Percentiles rank a stretch among this genome's conserved stretches.
Evolutionary conservation across 768 basidiomycete species (phyloP).

Genomic region (Amanita rubescens): DNA sequence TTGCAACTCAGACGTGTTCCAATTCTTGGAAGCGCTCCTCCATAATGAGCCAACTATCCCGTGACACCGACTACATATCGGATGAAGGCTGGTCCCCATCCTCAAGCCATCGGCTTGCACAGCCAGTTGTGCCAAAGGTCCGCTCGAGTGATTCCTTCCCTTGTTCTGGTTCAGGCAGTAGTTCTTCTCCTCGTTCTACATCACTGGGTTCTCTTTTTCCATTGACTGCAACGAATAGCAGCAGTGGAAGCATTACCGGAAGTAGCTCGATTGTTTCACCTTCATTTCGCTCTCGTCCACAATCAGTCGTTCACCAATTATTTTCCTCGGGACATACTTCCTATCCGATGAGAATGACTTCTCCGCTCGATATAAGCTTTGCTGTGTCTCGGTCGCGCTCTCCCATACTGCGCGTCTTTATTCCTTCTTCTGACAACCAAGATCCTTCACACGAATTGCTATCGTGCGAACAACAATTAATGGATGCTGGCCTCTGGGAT

Average conservation of each 20-base stretch:
- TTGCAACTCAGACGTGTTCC: neutral
- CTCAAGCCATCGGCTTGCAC: too few species aligned
- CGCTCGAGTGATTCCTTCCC: conserved; percentile 1
- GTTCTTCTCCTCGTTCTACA: conserved; percentile 15
- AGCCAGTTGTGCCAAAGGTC: neutral
- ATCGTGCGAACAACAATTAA: conserved; percentile 62
- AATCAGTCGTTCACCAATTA: neutral
- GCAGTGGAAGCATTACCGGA: neutral
- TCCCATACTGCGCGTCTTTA: conserved; percentile 67
- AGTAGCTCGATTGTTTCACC: neutral
- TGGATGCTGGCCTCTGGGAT: conserved; percentile 61
- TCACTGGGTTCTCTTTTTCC: conserved; percentile 14
- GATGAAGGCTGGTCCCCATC: neutral
- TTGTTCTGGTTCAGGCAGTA: conserved; percentile 5
- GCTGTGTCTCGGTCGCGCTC: conserved; percentile 60
- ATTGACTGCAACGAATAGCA: neutral
- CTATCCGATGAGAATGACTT: conserved; percentile 16
- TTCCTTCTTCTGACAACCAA: conserved; percentile 56
- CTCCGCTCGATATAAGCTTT: conserved; percentile 55
- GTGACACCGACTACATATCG: neutral
- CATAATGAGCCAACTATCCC: neutral
- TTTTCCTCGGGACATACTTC: conserved; percentile 8
- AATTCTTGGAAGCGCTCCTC: neutral
- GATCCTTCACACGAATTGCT: conserved; percentile 35
- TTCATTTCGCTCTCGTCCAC: conserved; percentile 7